phyloP scores from a whole-genome alignment of 768 basidiomycete genomes.

The Cystobasidiopsis lactophilus region DNA sequence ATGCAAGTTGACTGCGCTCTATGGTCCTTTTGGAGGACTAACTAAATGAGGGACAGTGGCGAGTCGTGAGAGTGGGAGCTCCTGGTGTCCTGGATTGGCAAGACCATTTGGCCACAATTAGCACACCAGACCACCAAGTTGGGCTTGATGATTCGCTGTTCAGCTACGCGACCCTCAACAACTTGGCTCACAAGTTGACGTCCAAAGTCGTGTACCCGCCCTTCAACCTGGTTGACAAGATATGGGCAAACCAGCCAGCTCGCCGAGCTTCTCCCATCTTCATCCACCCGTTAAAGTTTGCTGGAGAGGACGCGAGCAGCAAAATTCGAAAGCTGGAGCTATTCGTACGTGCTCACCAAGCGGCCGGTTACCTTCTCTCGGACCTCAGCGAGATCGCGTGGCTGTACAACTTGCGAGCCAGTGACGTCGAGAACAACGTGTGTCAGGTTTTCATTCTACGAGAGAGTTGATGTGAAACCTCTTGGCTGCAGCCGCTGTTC shows the following conservation, averaged over 20 bases:
- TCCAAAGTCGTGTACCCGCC: conserved; percentile 46
- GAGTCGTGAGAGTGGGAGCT: conserved; percentile 37
- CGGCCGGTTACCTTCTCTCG: background rate
- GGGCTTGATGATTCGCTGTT: conserved; percentile 73
- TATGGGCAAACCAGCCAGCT: conserved; percentile 55
- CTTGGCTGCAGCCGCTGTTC: conserved; percentile 36
- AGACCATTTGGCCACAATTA: conserved; percentile 36
- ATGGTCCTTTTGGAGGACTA: background rate
- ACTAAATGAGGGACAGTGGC: conserved; percentile 37
- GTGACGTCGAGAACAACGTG: conserved; percentile 74
- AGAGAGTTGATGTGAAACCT: too few relatives aligned
- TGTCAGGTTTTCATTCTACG: too few relatives aligned
- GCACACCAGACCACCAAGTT: conserved; percentile 33
- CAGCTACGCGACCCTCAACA: conserved; percentile 25
- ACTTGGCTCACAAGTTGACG: conserved; percentile 19
- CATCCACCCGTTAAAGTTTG: conserved; percentile 46
- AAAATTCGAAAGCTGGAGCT: conserved; percentile 51
- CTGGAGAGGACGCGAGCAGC: conserved; percentile 33
- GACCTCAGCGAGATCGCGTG: conserved; percentile 22
- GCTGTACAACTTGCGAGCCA: conserved; percentile 77
- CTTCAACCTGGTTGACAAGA: conserved; percentile 59
- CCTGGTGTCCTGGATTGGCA: conserved; percentile 47
- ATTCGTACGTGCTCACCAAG: conserved; percentile 35
- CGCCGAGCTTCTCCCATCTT: conserved; percentile 32
- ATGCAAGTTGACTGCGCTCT: background rate